Base-by-base conservation (phyloP, 2,329 filamentous ascomycete species). In the Verticillium tricorpus region DNA sequence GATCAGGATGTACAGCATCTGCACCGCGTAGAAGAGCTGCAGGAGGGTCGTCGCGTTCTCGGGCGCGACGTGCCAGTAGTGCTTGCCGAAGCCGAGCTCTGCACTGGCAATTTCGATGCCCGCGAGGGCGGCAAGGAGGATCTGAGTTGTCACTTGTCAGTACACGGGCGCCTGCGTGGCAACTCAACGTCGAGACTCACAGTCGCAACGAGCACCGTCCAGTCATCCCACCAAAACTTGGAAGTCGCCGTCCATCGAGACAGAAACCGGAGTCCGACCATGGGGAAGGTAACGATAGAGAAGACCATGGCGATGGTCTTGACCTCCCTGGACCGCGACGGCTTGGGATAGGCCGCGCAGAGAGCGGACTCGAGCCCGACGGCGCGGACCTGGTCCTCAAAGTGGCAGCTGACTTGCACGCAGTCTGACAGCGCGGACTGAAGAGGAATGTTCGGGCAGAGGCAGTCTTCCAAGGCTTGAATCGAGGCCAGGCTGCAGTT, bases 221-320 rank as follows among this genome's bases (percentile, higher is more conserved):
- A 66, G 50, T 68, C 67, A 35, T 68, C 67, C 59, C 67, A 65
- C 64, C 65, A 67, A 6, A 68, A 57, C 2, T 57, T 54, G 17
- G 60, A 60, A 3, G 66, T 62, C 15, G 62, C 59, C 28, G 28
- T 61, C 58, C 61, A 63, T 52, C 66, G 58, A 37, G 67, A 66
- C 12, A 64, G 34, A 39, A 65, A 68, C 11, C 67, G 60, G n/a
- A 66, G 59, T 17, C 61, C 52, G n/a, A 68, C 66, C 1, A 61
- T 56, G 3, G 60, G 59, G 12, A 66, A 61, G 1, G 66, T 65
- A 12, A 68, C 56, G 12, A 40, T 55, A 12, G 65, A 60, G 12
- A 66, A 62, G 31, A 22, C 50, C 58, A 71, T 69, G 17, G 70
- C 70, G 35, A 71, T 69, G 19, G 69, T 69, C 60, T 62, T 67